Evolutionary conservation across 352 stramenopile species (phyloP).

Genomic region (Phytophthora pistaciae): DNA sequence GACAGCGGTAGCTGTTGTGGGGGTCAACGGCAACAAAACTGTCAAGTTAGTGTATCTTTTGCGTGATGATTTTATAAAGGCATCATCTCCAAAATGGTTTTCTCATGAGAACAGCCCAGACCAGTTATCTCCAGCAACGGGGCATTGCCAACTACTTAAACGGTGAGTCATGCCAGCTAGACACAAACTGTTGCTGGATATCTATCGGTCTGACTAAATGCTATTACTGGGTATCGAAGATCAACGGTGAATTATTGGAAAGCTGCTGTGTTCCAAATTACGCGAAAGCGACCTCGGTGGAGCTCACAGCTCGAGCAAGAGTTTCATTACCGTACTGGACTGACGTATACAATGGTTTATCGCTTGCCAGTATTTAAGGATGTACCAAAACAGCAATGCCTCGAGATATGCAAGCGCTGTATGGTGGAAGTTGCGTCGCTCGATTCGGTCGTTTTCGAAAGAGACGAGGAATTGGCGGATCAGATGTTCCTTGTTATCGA

Average conservation of each 20-base stretch:
- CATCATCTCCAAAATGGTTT: slow-evolving; percentile 8
- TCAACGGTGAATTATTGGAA: slow-evolving; percentile 17
- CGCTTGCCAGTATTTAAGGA: slow-evolving; percentile 42
- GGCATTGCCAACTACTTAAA: neutral
- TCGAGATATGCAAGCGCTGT: slow-evolving; percentile 42
- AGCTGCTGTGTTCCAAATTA: slow-evolving; percentile 45
- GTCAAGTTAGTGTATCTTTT: slow-evolving; percentile 37
- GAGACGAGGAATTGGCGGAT: slow-evolving; percentile 35
- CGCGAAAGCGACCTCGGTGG: slow-evolving; percentile 48
- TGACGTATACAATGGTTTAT: slow-evolving; percentile 48
- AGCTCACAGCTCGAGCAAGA: slow-evolving; percentile 35
- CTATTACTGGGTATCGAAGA: neutral
- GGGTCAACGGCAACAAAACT: neutral
- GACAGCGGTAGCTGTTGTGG: slow-evolving; percentile 32
- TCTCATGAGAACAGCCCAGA: neutral
- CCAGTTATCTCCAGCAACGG: neutral
- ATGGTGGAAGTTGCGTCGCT: slow-evolving; percentile 38
- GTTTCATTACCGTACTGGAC: slow-evolving; percentile 42
- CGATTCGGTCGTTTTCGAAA: slow-evolving; percentile 45
- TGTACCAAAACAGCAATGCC: slow-evolving; percentile 17
- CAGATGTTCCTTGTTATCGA: slow-evolving; percentile 49
- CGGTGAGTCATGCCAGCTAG: neutral
- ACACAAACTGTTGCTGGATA: neutral
- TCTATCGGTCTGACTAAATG: neutral
- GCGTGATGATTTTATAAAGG: slow-evolving; percentile 18